Evolutionary conservation across 2,329 filamentous ascomycete species (phyloP), one percentile per base, ranked within the genome.

Genomic region (Pestalotiopsis sp.): DNA sequence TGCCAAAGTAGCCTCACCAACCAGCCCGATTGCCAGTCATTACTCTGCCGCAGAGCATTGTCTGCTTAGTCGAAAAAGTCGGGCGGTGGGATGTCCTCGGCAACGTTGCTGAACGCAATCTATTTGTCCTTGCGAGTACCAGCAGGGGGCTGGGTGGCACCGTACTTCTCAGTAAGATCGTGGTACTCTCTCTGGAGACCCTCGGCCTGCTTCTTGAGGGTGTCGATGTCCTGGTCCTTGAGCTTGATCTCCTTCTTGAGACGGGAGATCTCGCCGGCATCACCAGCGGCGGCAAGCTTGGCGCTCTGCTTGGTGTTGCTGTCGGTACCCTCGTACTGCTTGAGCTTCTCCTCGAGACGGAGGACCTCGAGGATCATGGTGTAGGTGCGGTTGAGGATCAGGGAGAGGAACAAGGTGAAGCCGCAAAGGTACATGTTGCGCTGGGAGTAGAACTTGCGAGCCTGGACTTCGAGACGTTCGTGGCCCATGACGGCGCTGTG

Each of bases 351-450:
- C 86, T 99, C 95, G 66, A 99, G 92, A 72, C 93, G 86, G 78
- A 98, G 92, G 65, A 93, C 90, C 76, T 98, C 95, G 73, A 97
- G 89, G 78, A 98, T 97, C 93, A 98, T 95, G 78, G 92, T 93
- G 86, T 98, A 99, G 79, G 96, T 99, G 79, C 96, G 95, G 91
- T 99, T 98, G 80, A 97, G 93, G 83, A 99, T 99, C 73, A 99
- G 88, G 66, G 95, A 98, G 71, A 99, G 92, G 90, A 99, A 98
- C 72, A 99, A 92, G 4, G 96, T 99, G 87, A 99, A 99, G 76
- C 96, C 96, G 83, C 96, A 98, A 71, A 99, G 94, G 85, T 99
- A 99, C 96, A 99, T 99, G 90, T 99, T 99, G 83, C 96, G 95
- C 86, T 99, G 95, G 71, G 95, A 97, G 89, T 99, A 99, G 88